Conservation (phyloP, 495 filamentous ascomycete genomes). For the Venustampulla echinocandica region DNA sequence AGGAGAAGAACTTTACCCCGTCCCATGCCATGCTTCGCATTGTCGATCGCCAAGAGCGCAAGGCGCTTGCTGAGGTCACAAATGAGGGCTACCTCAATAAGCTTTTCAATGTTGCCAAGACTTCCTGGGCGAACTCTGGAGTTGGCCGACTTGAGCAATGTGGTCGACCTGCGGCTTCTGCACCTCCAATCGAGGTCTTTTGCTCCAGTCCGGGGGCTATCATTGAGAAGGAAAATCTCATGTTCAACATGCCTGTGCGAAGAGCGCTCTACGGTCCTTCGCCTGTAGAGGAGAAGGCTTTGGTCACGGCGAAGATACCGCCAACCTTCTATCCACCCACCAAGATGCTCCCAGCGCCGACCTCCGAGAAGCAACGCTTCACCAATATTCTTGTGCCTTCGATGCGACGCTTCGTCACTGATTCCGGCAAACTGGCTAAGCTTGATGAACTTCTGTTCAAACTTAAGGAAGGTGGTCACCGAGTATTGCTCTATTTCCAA, state of each 20-base stretch:
- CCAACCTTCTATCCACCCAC: constrained; percentile 51
- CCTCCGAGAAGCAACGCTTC: constrained; percentile 70
- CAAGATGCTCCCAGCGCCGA: constrained; percentile 63
- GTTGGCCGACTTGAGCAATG: constrained; percentile 72
- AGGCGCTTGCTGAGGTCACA: constrained; percentile 61
- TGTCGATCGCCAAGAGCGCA: constrained; percentile 56
- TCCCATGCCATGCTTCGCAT: constrained; percentile 75
- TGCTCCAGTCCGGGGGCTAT: constrained; percentile 59
- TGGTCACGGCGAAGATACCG: constrained; percentile 62
- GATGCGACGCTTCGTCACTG: constrained; percentile 98
- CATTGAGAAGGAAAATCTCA: constrained; percentile 58
- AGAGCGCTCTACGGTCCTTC: constrained; percentile 63
- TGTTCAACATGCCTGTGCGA: constrained; percentile 74
- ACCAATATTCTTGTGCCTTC: constrained; percentile 88
- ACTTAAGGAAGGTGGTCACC: constrained; percentile 86
- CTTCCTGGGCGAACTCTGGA: constrained; percentile 56
- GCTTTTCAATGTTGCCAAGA: constrained; percentile 71
- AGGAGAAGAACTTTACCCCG: constrained; percentile 53
- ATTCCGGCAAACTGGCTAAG: constrained; percentile 91
- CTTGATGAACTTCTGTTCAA: constrained; percentile 79
- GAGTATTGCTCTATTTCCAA: constrained; percentile 99
- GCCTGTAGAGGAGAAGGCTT: constrained; percentile 56
- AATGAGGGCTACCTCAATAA: constrained; percentile 61
- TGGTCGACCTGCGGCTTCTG: constrained; percentile 62
- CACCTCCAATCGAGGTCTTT: constrained; percentile 78